A percentile compares a stretch with the other conserved stretches of the same genome.
Evolutionary conservation across 805 yeast species (phyloP).

Genomic region (Candida mattraensis): DNA sequence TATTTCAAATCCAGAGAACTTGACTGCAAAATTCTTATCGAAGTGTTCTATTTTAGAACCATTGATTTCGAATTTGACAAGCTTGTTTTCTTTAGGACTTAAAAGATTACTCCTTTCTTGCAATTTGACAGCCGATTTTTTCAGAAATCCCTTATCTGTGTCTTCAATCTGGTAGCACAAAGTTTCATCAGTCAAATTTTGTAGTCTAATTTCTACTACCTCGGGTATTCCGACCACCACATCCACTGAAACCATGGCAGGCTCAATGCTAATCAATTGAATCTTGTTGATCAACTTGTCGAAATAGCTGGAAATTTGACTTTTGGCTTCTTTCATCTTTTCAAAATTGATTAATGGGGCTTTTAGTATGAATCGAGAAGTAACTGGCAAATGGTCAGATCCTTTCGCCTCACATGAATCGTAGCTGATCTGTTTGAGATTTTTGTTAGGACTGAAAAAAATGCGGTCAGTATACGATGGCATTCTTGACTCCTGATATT

Average conservation of each 20-base stretch:
- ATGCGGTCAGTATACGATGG: conserved; percentile 66
- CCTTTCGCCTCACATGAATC: conserved; percentile 26
- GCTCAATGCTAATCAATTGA: conserved; percentile 44
- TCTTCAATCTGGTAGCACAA: conserved; percentile 40
- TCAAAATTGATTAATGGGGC: conserved; percentile 38
- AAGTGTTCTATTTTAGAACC: conserved; percentile 17
- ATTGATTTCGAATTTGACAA: conserved; percentile 17
- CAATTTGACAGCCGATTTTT: conserved; percentile 18
- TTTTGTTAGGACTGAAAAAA: conserved; percentile 35
- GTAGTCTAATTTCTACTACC: conserved; percentile 28
- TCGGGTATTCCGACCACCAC: conserved; percentile 38
- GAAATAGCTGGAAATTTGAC: conserved; percentile 36
- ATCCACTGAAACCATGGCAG: conserved; percentile 42
- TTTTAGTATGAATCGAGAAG: conserved; percentile 34
- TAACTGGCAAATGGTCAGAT: conserved; percentile 61
- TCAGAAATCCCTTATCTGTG: conserved; percentile 26
- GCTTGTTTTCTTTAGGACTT: conserved; percentile 33
- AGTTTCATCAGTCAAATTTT: conserved; percentile 37
- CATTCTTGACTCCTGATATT: conserved; percentile 37
- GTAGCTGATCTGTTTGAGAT: conserved; percentile 18
- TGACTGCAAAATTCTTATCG: conserved; percentile 17
- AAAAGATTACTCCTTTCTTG: conserved; percentile 19
- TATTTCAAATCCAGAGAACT: conserved; percentile 13
- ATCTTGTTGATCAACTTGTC: conserved; percentile 23
- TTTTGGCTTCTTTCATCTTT: conserved; percentile 36